Base-by-base conservation (phyloP, 768 basidiomycete species). In the Pisolithus microcarpus region DNA sequence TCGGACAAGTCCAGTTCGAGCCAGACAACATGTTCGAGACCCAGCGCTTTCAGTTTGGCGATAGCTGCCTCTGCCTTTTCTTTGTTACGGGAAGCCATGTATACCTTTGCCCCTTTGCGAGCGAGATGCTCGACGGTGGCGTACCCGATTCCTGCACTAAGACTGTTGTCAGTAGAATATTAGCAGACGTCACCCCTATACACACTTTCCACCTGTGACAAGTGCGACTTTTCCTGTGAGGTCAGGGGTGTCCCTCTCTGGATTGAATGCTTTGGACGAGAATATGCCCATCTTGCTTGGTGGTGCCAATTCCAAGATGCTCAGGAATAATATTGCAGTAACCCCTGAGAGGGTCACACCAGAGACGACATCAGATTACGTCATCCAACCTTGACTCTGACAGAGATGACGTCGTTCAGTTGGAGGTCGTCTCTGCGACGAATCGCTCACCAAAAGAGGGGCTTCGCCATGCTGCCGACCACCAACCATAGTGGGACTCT, bases 121-220 rank as follows among this genome's bases (percentile, higher is more conserved):
- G 74, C 78, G 18, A 85, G 74, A 54, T 75, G 72, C 47, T 72
- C 69, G 18, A 80, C 72, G 0, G 77, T 81, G 0, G 70, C 70
- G 54, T 72, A 75, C 0, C 82, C 81, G 15, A 79, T 44, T 10
- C 43, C 43, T 44, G 43, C 9, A 26, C 43, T 44, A 26, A 30
- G 16, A 26, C 16, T 15, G n/a, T 15, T 30, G 9, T 19, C 24
- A 44, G 13, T 15, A 15, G 24, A 16, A 6, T 18, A 8, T 16
- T 26, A 7, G 15, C 8, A 38, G 19, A 13, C 5, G 6, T 43
- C 13, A 3, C 2, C 5, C 2, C 21, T 26, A 15, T 18, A 56
- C 63, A 23, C 50, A 80, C 77, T 81, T 82, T 55, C 74, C 78
- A 15, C 81, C 81, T 0, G 80, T 82, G 18, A 84, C 75, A 37